Evolutionary conservation across 192 early-diverging fungal genomes (phyloP).

Genomic region (Coemansia sp.): DNA sequence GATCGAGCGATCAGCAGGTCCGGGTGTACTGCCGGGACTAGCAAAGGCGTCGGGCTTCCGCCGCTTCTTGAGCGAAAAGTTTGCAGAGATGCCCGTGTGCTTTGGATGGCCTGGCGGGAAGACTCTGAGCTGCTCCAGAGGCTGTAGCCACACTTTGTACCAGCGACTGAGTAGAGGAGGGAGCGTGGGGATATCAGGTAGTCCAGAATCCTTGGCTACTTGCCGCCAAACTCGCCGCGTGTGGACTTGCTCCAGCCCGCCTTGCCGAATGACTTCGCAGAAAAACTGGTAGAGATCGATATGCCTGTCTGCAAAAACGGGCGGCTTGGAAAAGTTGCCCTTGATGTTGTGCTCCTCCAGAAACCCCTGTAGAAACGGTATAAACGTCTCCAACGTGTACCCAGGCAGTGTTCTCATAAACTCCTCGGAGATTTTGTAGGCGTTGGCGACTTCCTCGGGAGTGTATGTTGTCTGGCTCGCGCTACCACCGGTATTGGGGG

Average conservation of each 20-base stretch:
- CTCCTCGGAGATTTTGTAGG: conserved; percentile 34
- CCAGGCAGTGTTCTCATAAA: conserved; percentile 33
- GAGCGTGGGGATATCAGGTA: conserved; percentile 41
- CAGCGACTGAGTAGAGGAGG: conserved; percentile 52
- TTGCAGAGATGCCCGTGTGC: conserved; percentile 44
- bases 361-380: conserved; percentile 41
- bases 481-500: background rate
- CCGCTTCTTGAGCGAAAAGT: conserved; percentile 50
- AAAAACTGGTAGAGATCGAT: conserved; percentile 48
- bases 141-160: conserved; percentile 53
- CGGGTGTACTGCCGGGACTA: conserved; percentile 44
- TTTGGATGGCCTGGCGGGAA: conserved; percentile 48
- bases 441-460: conserved; percentile 42
- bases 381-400: conserved; percentile 39
- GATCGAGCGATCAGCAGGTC: conserved; percentile 27
- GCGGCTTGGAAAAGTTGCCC: conserved; percentile 41
- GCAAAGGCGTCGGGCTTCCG: conserved; percentile 36
- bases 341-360: conserved; percentile 36
- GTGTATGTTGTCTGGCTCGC: conserved; percentile 13
- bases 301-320: conserved; percentile 31
- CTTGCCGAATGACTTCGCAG: conserved; percentile 43
- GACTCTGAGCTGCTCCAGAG: conserved; percentile 48
- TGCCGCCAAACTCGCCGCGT: conserved; percentile 45
- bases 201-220: conserved; percentile 43
- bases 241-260: conserved; percentile 51